phyloP scores from a whole-genome alignment of 129 eudicot genomes.

The Escallonia rubra region DNA sequence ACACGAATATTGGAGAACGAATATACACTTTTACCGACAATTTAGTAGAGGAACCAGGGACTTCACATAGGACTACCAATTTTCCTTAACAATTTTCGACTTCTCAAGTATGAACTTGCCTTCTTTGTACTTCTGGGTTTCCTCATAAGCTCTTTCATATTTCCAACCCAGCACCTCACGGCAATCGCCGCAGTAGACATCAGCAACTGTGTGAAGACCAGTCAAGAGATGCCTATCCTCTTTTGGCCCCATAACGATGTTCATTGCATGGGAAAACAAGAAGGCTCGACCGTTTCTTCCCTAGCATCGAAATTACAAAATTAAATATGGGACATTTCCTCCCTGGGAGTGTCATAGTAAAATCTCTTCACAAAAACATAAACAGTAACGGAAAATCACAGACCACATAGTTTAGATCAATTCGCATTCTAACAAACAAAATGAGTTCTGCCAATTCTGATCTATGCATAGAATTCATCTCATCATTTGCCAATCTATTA shows the following conservation, averaged over 20 bases:
- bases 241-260: constrained; percentile 23
- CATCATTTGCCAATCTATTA: no score
- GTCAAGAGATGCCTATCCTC: constrained; percentile 40
- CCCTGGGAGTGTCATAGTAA: no score
- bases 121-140: constrained; percentile 36
- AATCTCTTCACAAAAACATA: no score
- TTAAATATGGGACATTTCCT: not conserved
- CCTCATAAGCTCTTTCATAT: constrained; percentile 31
- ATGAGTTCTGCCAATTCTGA: no score
- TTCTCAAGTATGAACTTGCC: constrained; percentile 36
- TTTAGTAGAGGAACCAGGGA: not conserved
- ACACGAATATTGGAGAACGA: not conserved
- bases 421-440: no score
- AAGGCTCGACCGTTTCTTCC: constrained; percentile 42
- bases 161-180: constrained; percentile 40
- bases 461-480: no score
- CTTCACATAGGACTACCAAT: constrained; percentile 25
- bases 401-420: no score
- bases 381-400: no score
- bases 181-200: constrained; percentile 37
- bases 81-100: constrained; percentile 28
- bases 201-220: constrained; percentile 45
- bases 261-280: constrained; percentile 47
- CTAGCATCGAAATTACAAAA: constrained; percentile 9
- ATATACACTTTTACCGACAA: constrained; percentile 1